Evolutionary conservation across 2,329 filamentous ascomycete genomes (phyloP).

Genomic region (Fusarium sp.): DNA sequence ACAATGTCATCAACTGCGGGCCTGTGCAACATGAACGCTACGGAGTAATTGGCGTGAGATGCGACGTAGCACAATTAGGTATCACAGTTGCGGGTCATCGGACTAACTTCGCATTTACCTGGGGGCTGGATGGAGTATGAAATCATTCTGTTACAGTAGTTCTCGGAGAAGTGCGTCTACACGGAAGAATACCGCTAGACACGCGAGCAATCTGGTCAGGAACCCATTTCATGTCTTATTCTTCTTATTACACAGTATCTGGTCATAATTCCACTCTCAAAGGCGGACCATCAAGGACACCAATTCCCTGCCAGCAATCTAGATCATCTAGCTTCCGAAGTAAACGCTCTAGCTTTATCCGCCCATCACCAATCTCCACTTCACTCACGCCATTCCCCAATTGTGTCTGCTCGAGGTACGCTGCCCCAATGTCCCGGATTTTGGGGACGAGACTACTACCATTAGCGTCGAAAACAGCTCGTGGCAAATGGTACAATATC

Average conservation of each 20-base stretch:
- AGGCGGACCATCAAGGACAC: constrained; percentile 12
- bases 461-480: constrained; percentile 52
- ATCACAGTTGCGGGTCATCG: too few relatives aligned
- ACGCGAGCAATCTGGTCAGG: too few relatives aligned
- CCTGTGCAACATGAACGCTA: too few relatives aligned
- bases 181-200: too few relatives aligned
- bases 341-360: constrained; percentile 48
- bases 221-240: too few relatives aligned
- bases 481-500: constrained; percentile 53
- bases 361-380: constrained; percentile 22
- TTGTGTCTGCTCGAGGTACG: constrained; percentile 49
- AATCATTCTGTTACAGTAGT: too few relatives aligned
- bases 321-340: constrained; percentile 51
- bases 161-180: too few relatives aligned
- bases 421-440: constrained; percentile 54
- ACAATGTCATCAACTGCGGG: too few relatives aligned
- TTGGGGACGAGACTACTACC: constrained; percentile 54
- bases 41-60: too few relatives aligned
- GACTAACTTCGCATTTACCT: constrained; percentile 35
- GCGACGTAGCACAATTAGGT: too few relatives aligned
- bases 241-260: too few relatives aligned
- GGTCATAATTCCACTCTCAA: background rate
- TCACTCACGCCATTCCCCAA: background rate
- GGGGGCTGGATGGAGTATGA: too few relatives aligned
- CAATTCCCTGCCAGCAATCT: constrained; percentile 51